Conservation (phyloP, 371 early-diverging fungal species). For the Globomyces sp. region DNA sequence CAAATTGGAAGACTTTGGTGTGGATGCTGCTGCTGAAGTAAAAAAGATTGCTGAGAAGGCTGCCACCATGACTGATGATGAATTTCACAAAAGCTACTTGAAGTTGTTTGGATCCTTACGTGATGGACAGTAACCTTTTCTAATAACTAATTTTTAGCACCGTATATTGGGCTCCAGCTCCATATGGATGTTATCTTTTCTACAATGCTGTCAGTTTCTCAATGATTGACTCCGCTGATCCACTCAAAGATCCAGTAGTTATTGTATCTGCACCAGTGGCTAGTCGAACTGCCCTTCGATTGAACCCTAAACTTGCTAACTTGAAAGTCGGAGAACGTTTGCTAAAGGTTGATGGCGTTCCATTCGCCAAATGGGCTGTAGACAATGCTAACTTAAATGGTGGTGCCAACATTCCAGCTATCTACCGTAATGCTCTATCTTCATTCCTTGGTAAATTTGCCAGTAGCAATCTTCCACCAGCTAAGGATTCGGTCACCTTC, state of each 20-base stretch:
- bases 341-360: slow-evolving; percentile 18
- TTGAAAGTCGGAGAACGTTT: slow-evolving; percentile 21
- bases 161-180: background rate
- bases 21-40: slow-evolving; percentile 16
- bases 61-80: slow-evolving; percentile 9
- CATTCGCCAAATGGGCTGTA: slow-evolving; percentile 17
- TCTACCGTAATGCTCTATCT: slow-evolving; percentile 14
- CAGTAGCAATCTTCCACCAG: slow-evolving; percentile 8
- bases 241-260: slow-evolving; percentile 8
- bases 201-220: slow-evolving; percentile 5
- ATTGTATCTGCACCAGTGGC: background rate
- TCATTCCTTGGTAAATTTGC: background rate
- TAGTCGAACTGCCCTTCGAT: too few relatives aligned
- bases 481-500: slow-evolving; percentile 10
- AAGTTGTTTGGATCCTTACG: slow-evolving; percentile 19
- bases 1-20: slow-evolving; percentile 18
- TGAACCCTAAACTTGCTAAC: background rate
- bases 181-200: background rate
- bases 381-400: background rate
- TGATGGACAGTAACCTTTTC: slow-evolving; percentile 28
- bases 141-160: background rate
- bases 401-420: slow-evolving; percentile 26
- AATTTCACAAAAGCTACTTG: slow-evolving; percentile 20
- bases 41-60: slow-evolving; percentile 15
- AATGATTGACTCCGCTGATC: slow-evolving; percentile 12